A percentile compares a stretch with the other conserved stretches of the same genome.
These are phyloP conservation scores for Pharnaceum exiguum DNA, from an alignment of 148 eudicot genomes.

Conservation along the genomic window DNA sequence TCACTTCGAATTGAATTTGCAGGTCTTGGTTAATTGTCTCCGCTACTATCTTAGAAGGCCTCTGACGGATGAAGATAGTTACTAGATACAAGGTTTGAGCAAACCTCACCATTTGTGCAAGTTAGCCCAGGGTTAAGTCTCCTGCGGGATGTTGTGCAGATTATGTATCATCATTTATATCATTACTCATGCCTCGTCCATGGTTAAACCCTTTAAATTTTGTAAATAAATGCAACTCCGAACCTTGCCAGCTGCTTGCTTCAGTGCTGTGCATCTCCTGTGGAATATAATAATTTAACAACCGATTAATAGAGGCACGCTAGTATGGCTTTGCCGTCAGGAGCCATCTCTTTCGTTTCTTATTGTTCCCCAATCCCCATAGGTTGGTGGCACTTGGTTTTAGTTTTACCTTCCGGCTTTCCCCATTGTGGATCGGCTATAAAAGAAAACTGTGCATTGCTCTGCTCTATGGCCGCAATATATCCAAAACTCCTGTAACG, in stretches of 20 bases:
- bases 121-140: not conserved
- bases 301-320: no score
- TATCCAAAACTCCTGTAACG: no score
- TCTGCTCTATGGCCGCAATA: no score
- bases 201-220: not conserved
- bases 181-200: not conserved
- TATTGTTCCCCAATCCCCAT: no score
- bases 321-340: no score
- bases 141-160: not conserved
- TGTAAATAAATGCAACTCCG: slow-evolving; percentile 11
- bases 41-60: slow-evolving; percentile 88
- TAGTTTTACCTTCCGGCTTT: no score
- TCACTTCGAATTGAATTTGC: slow-evolving; percentile 16
- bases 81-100: slow-evolving; percentile 31
- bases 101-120: not conserved
- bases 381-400: no score
- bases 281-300: no score
- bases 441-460: no score
- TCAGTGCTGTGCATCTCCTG: not conserved
- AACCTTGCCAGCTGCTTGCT: not conserved
- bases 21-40: slow-evolving; percentile 76
- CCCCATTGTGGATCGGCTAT: no score
- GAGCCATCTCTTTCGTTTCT: no score
- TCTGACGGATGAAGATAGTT: slow-evolving; percentile 82
- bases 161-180: not conserved